These are phyloP conservation scores for Vitis rupestris DNA, from an alignment of 164 flowering plant species.

Conservation along the genomic window DNA sequence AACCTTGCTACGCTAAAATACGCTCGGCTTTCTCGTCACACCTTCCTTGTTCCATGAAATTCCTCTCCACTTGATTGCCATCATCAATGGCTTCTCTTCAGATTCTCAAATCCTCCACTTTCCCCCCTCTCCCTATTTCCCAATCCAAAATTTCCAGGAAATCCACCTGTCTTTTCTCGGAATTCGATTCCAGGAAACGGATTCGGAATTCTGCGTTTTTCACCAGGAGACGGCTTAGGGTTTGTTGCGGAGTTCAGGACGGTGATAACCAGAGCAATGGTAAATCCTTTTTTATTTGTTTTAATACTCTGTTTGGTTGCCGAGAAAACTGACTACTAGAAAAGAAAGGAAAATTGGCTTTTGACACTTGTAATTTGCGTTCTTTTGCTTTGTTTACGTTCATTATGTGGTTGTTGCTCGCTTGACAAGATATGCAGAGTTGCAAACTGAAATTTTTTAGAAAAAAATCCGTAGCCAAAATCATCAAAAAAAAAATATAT, in stretches of 20 bases:
- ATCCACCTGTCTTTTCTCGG: constrained; percentile 18
- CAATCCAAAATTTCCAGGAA: constrained; percentile 24
- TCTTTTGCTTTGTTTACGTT: neutral
- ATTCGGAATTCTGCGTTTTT: constrained; percentile 10
- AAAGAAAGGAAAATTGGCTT: neutral
- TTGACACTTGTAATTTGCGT: neutral
- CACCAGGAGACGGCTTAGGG: constrained; percentile 14
- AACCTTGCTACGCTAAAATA: too few species aligned
- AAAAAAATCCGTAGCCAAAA: too few species aligned
- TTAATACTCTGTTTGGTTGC: neutral
- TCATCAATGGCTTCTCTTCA: constrained; percentile 37
- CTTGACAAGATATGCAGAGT: too few species aligned
- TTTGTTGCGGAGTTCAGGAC: constrained; percentile 35
- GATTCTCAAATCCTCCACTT: constrained; percentile 21
- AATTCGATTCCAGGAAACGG: constrained; percentile 15
- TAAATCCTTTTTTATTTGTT: constrained; percentile 4
- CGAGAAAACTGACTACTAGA: too few species aligned
- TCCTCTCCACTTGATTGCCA: neutral
- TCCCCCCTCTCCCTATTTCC: constrained; percentile 19
- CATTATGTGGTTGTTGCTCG: neutral
- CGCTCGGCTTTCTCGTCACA: too few species aligned
- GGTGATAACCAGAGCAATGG: constrained; percentile 50
- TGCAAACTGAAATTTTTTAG: neutral
- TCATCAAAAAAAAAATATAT: too few species aligned
- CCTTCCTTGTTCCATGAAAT: constrained; percentile 1